Evolutionary conservation across 1,284 basidiomycete species (phyloP), one percentile per base, ranked within the genome.

Genomic region (Ustilago curta): DNA sequence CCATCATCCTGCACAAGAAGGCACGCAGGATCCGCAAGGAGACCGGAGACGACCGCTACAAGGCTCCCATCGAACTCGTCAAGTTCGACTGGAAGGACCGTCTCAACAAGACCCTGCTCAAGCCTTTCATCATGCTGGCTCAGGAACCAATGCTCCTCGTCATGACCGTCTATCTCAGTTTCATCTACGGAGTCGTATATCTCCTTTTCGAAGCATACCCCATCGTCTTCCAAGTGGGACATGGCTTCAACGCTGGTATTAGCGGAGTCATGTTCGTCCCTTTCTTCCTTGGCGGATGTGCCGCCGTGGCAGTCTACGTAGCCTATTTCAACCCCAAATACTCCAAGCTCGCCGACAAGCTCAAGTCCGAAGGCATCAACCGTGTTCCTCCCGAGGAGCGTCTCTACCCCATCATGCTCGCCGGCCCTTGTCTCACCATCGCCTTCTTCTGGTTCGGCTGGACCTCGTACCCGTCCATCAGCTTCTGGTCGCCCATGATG

Each of bases 111-210:
- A 80, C 92, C 90, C 0, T 93, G 90, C 86, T 87, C 88, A 75
- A 88, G 92, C 70, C 87, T 19, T 79, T 85, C 53, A 68, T 79
- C 39, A 80, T 86, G 70, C 71, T 93, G 35, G 87, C 89, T 63
- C 86, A 86, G n/a, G 93, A 94, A 82, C 92, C 92, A 0, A 93
- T 94, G 89, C 86, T 94, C 8, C 85, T 91, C 9, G 88, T 89
- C 11, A 85, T 91, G 44, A 93, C 91, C 0, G 43, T 90, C 8
- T 93, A 92, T 85, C 88, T 92, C 5, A 92, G 92, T 0, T 95
- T 95, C 83, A 87, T 92, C 6, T 93, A 82, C 64, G 91, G 86
- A 25, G 39, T 60, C 14, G 56, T 75, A 31, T 83, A 83, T 39
- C 62, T 83, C 1, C 67, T 81, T 8, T 85, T 85, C 58, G 81